Base-by-base conservation (phyloP, 2,329 filamentous ascomycete species). In the Colletotrichum truncatum region DNA sequence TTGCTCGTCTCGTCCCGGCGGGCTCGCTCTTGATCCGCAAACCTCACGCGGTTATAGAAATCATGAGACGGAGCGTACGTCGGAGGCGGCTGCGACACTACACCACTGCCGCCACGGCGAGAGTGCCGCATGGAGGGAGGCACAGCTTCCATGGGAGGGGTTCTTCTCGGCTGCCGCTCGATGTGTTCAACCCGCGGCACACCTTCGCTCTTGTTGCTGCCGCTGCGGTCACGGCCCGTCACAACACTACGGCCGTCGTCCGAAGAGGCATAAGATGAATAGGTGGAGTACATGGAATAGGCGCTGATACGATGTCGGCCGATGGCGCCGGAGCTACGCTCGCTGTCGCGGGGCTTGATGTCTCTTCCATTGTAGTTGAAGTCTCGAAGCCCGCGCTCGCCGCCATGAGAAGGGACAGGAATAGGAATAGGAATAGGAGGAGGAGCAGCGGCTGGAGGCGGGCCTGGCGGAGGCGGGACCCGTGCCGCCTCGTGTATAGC, bases 351-450 rank as follows among this genome's bases (percentile, higher is more conserved):
- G 39, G 58, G 41, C 21, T 38, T 48, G 41, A 57, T 26, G 23
- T 57, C 56, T 53, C 62, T 55, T 48, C 62, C 62, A 56, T 65
- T 55, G 62, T 65, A 65, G 62, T 65, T 65, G 48, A 61, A 61
- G 9, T 61, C 56, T 34, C 62, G 62, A 32, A 65, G 48, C 32
- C 56, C 56, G 32, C 62, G 62, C 56, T 65, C 62, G 34, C 32
- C 62, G 61, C 46, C 54, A 16, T 38, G 39, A n/a, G 32, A 16
- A 21, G 16, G 11, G 41, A n/a, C n/a, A n/a, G n/a, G n/a, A n/a
- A n/a, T n/a, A n/a, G n/a, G n/a, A n/a, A n/a, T n/a, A n/a, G 54
- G 54, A 8, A 38, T 12, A 9, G 54, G 54, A 46, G 54, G 41
- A 30, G 54, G 54, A 36, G 54, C 39, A n/a, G 30, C 30, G 21